Base-by-base conservation (phyloP, 352 stramenopile genomes). In the Globisporangium heterothallicum region DNA sequence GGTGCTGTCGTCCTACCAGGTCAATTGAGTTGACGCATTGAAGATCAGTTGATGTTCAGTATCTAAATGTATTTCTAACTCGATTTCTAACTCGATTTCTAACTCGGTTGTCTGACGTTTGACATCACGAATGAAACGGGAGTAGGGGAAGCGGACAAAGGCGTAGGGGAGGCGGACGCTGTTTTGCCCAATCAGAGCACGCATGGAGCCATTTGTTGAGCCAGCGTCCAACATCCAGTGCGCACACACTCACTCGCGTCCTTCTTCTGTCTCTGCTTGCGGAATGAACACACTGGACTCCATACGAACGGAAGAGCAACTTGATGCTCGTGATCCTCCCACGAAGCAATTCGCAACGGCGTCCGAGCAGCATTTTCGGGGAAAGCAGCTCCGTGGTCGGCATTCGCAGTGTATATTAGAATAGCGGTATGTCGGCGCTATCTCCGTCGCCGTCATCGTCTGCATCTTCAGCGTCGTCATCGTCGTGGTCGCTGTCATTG, bases 1-100 rank as follows among this genome's bases (percentile, higher is more conserved):
- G 0, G 74, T 80, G 41, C 59, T 92, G 16, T 79, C 78, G 8
- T 86, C 76, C 25, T 92, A 74, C 48, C 74, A 92, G 38, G 32
- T 8, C n/a, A 51, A 51, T 50, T 27, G 22, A 25, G 40, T 27
- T 44, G 18, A 8, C 50, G 41, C 35, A 56, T 25, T 55, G 53
- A 59, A 48, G 42, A 56, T 47, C 41, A 6, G 44, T 4, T 3
- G 4, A 12, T 27, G 19, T 34, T 21, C 36, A 42, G 18, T 45
- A 43, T 22, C 1, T 5, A 35, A 14, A 3, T 56, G 24, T 48
- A 56, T 48, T 47, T 34, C 22, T 19, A 40, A 41, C n/a, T n/a
- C n/a, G n/a, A n/a, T n/a, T 32, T 48, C 35, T 44, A 34, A 27
- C 24, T n/a, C n/a, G n/a, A 38, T 36, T 32, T 18, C 16, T 14